Conservation (phyloP, 148 eudicot genomes). For the Tetragonia tetragonoides region DNA sequence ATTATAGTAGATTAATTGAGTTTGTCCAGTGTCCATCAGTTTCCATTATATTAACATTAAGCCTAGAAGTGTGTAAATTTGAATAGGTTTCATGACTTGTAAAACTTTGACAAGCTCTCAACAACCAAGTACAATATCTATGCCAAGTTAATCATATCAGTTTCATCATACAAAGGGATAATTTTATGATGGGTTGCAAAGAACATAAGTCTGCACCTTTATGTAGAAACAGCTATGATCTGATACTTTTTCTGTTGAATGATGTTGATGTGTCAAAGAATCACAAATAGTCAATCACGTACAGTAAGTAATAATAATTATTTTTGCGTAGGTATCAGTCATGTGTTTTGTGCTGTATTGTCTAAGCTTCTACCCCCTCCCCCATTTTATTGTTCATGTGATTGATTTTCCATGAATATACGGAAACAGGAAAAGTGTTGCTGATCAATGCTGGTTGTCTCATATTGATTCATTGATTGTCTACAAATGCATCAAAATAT, state of each 20-base stretch:
- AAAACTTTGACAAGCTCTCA: conserved; percentile 3
- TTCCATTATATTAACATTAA: background rate
- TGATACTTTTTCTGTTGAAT: background rate
- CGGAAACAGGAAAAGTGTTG: background rate
- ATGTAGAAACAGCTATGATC: background rate
- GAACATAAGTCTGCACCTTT: background rate
- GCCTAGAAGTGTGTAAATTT: background rate
- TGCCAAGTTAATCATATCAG: background rate
- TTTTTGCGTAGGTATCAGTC: background rate
- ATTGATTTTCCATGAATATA: background rate
- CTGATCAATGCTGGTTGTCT: background rate
- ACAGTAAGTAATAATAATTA: background rate
- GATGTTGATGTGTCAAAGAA: background rate
- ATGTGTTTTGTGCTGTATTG: background rate
- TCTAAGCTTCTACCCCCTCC: background rate
- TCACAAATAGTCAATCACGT: background rate
- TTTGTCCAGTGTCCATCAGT: background rate
- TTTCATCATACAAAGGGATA: background rate
- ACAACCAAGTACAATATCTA: background rate
- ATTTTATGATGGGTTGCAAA: background rate
- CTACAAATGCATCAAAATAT: background rate
- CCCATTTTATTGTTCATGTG: background rate
- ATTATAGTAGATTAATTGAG: background rate
- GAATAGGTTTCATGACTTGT: background rate
- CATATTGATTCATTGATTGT: background rate